Conservation (phyloP, 805 yeast genomes). For the Kluyveromyces siamensis region DNA sequence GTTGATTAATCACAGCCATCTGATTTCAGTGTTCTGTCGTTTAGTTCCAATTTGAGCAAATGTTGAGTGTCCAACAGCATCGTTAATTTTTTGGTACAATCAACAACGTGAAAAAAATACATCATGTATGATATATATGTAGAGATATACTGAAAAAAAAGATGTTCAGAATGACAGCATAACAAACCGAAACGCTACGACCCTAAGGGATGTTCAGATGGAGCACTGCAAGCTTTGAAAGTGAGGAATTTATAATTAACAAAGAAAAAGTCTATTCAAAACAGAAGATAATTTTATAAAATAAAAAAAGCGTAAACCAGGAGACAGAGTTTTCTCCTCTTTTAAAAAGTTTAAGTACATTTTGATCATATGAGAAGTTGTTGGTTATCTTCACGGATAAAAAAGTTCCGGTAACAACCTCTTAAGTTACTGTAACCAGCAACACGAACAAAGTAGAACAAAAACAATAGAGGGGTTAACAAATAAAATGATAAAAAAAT, state of each 20-base stretch:
- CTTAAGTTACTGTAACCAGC: background rate
- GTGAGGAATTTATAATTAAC: too few relatives aligned
- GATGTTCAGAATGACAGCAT: too few relatives aligned
- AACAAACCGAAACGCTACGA: too few relatives aligned
- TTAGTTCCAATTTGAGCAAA: too few relatives aligned
- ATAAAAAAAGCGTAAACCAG: background rate
- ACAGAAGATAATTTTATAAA: background rate
- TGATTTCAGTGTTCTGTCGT: background rate
- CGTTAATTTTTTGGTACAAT: background rate
- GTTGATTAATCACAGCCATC: conserved; percentile 59
- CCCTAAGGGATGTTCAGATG: too few relatives aligned
- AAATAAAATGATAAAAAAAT: background rate
- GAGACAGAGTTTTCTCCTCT: background rate
- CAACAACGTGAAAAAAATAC: too few relatives aligned
- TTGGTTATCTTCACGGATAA: background rate
- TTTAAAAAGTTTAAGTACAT: background rate
- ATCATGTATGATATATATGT: too few relatives aligned
- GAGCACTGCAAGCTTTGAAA: too few relatives aligned
- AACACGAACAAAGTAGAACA: background rate
- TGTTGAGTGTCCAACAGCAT: background rate
- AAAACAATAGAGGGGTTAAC: background rate
- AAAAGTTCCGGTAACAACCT: background rate
- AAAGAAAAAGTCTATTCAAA: background rate
- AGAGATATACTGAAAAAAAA: too few relatives aligned
- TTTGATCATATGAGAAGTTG: background rate